These are phyloP conservation scores for Schwanniomyces yamadae DNA, from an alignment of 805 yeast genomes.

Conservation along the genomic window DNA sequence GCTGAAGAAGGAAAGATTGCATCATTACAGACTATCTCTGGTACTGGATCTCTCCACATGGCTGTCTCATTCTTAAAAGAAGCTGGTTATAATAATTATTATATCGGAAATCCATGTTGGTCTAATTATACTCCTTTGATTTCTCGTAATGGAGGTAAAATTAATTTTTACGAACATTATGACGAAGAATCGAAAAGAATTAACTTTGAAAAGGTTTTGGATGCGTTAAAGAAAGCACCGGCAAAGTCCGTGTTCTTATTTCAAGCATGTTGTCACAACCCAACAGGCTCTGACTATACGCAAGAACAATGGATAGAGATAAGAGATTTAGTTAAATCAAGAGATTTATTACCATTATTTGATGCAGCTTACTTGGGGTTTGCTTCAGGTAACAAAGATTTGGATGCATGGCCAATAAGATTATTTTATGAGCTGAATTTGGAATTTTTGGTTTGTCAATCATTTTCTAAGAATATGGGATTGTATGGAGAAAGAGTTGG, in stretches of 20 bases:
- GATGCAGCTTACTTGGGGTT: slow-evolving; percentile 47
- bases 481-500: slow-evolving; percentile 42
- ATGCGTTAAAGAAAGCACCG: slow-evolving; percentile 30
- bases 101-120: slow-evolving; percentile 42
- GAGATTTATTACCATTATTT: slow-evolving; percentile 29
- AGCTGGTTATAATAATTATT: slow-evolving; percentile 24
- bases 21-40: slow-evolving; percentile 40
- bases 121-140: slow-evolving; percentile 38
- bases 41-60: slow-evolving; percentile 43
- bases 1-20: slow-evolving; percentile 26
- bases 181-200: slow-evolving; percentile 24
- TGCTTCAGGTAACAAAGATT: slow-evolving; percentile 58
- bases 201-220: slow-evolving; percentile 26
- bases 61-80: slow-evolving; percentile 28
- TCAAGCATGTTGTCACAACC: slow-evolving; percentile 47
- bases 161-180: slow-evolving; percentile 30
- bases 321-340: slow-evolving; percentile 21
- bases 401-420: slow-evolving; percentile 44
- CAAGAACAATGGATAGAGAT: slow-evolving; percentile 37
- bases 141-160: slow-evolving; percentile 28
- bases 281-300: slow-evolving; percentile 42
- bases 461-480: slow-evolving; percentile 43
- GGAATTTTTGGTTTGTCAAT: slow-evolving; percentile 47
- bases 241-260: slow-evolving; percentile 33
- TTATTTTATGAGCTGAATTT: slow-evolving; percentile 25